phyloP scores from a whole-genome alignment of 768 basidiomycete species.

The Macrocybe gigantea region DNA sequence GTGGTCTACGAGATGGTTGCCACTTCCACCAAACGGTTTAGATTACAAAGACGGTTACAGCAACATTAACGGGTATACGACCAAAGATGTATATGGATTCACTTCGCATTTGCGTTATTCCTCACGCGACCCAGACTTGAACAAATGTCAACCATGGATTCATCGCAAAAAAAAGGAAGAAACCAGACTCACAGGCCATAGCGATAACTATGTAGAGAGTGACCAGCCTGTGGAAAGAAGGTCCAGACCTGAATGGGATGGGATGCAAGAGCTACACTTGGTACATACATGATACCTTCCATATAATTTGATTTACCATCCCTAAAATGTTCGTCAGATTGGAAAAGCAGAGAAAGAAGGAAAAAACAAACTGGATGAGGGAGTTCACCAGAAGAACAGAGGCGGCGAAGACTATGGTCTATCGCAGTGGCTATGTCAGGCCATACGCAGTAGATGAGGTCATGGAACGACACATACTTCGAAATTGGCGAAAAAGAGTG shows the following conservation, averaged over 20 bases:
- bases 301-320: conserved; percentile 89
- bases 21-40: too few species aligned
- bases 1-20: too few species aligned
- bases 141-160: neutral
- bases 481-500: conserved; percentile 81
- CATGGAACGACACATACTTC: conserved; percentile 43
- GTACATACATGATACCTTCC: conserved; percentile 74
- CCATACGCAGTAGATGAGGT: neutral
- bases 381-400: conserved; percentile 87
- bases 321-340: conserved; percentile 22
- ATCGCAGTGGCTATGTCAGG: neutral
- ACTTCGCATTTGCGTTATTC: neutral
- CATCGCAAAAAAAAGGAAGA: neutral
- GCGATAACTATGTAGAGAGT: conserved; percentile 78
- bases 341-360: neutral
- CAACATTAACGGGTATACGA: too few species aligned
- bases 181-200: conserved; percentile 56
- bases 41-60: too few species aligned
- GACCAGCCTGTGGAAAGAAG: conserved; percentile 37
- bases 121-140: conserved; percentile 27
- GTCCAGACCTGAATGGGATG: conserved; percentile 29
- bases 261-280: conserved; percentile 6
- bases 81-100: neutral
- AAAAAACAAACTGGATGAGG: conserved; percentile 54
- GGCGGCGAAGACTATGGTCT: conserved; percentile 82